These are phyloP conservation scores for Leptodermis oblonga DNA, from an alignment of 257 asterid genomes.

Conservation along the genomic window DNA sequence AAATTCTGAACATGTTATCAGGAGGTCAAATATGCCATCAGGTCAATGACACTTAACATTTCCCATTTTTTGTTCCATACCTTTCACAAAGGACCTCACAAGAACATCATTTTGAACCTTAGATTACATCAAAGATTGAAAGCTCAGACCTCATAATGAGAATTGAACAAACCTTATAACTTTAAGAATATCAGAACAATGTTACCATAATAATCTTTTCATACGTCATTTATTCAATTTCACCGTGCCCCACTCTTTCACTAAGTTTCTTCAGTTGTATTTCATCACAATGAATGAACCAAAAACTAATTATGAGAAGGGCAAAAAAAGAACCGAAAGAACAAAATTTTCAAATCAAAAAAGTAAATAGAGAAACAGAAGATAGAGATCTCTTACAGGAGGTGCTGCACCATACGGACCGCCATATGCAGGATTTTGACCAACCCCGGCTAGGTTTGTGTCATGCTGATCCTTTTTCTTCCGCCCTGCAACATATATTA, in stretches of 20 bases:
- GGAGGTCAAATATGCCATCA: not conserved
- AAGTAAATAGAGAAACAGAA: not conserved
- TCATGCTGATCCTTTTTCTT: conserved; percentile 91
- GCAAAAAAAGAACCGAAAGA: not conserved
- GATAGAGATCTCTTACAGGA: conserved; percentile 58
- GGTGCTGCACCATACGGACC: conserved; percentile 83
- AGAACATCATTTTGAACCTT: not conserved
- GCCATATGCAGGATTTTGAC: conserved; percentile 55
- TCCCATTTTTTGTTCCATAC: not conserved
- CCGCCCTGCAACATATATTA: conserved; percentile 48
- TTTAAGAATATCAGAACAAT: not conserved
- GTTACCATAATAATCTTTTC: not conserved
- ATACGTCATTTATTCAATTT: not conserved
- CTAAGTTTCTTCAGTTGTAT: not conserved
- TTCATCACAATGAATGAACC: not conserved
- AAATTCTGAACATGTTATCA: not conserved
- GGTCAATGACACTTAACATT: not conserved
- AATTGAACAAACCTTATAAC: not conserved
- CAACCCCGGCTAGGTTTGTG: conserved; percentile 64
- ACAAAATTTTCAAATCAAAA: not conserved
- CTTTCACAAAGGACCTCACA: not conserved
- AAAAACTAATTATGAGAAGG: too few species aligned
- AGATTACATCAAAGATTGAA: too few species aligned
- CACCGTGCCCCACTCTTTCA: not conserved
- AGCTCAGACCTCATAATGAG: not conserved